A percentile compares a stretch with the other conserved stretches of the same genome.
These are phyloP conservation scores for Inonotus hispidus DNA, from an alignment of 1,284 basidiomycete genomes.

Conservation along the genomic window DNA sequence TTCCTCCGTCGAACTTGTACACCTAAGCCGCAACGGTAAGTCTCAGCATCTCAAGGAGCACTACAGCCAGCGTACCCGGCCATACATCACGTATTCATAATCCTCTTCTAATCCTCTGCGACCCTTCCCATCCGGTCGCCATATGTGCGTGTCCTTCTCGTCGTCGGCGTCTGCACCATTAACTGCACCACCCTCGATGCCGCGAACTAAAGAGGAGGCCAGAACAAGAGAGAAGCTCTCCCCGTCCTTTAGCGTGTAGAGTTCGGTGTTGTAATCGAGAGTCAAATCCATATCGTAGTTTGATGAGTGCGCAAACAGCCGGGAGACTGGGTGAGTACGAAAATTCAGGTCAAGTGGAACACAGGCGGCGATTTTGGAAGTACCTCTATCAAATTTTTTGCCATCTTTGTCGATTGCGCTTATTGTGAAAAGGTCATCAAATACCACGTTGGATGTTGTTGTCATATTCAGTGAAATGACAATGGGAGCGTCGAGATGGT, in stretches of 20 bases:
- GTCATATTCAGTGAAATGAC: conserved; percentile 43
- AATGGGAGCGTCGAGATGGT: background rate
- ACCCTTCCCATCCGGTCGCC: conserved; percentile 87
- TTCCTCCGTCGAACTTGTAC: conserved; percentile 93
- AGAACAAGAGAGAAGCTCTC: conserved; percentile 85
- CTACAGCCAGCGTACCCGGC: conserved; percentile 63
- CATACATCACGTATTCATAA: conserved; percentile 99
- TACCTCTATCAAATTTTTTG: conserved; percentile 96
- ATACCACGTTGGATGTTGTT: conserved; percentile 69
- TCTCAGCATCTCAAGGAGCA: background rate
- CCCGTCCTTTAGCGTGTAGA: conserved; percentile 67
- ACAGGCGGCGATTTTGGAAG: conserved; percentile 4
- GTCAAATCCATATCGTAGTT: conserved; percentile 88
- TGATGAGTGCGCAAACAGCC: conserved; percentile 78
- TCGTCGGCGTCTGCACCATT: conserved; percentile 44
- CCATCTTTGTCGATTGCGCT: conserved; percentile 86
- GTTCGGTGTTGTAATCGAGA: conserved; percentile 86
- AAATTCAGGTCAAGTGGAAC: conserved; percentile 4
- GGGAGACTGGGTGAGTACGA: conserved; percentile 59
- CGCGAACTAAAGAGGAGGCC: conserved; percentile 75
- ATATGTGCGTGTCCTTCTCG: conserved; percentile 73
- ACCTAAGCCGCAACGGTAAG: conserved; percentile 48
- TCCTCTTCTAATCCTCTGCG: conserved; percentile 88
- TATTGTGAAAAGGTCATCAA: conserved; percentile 88
- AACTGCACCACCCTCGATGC: conserved; percentile 38